A percentile compares a stretch with the other conserved stretches of the same genome.
phyloP scores from a whole-genome alignment of 2,329 filamentous ascomycete species.

The Ustulina deusta region DNA sequence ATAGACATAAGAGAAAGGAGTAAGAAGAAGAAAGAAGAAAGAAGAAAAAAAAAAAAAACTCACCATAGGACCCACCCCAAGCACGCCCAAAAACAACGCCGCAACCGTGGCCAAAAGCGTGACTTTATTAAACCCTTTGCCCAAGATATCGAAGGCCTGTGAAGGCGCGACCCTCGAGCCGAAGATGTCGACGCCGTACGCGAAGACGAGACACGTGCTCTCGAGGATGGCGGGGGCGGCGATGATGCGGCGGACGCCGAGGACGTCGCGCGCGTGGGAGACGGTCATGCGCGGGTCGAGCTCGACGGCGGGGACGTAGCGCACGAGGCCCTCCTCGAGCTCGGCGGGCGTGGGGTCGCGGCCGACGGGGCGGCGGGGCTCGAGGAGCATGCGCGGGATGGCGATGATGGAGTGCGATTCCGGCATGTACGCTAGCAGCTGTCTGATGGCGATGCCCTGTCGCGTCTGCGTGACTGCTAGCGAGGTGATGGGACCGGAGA shows the following conservation, averaged over 20 bases:
- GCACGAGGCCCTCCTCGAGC: conserved; percentile 82
- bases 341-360: conserved; percentile 85
- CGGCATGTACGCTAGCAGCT: conserved; percentile 83
- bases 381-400: conserved; percentile 81
- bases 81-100: conserved; percentile 80
- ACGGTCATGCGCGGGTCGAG: conserved; percentile 85
- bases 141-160: conserved; percentile 89
- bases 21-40: background rate
- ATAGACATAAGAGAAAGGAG: background rate
- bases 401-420: conserved; percentile 79
- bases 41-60: conserved; percentile 53
- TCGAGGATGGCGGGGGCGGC: conserved; percentile 84
- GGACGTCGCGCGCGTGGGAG: conserved; percentile 83
- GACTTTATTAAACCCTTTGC: conserved; percentile 92
- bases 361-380: conserved; percentile 86
- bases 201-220: conserved; percentile 90
- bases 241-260: conserved; percentile 79
- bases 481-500: conserved; percentile 81
- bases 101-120: conserved; percentile 86
- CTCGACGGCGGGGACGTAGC: conserved; percentile 81
- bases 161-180: conserved; percentile 89
- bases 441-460: conserved; percentile 88
- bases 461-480: conserved; percentile 89
- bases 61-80: conserved; percentile 87
- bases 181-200: conserved; percentile 89